These are phyloP conservation scores for Lentinula guzmanii DNA, from an alignment of 768 basidiomycete genomes.

Conservation along the genomic window DNA sequence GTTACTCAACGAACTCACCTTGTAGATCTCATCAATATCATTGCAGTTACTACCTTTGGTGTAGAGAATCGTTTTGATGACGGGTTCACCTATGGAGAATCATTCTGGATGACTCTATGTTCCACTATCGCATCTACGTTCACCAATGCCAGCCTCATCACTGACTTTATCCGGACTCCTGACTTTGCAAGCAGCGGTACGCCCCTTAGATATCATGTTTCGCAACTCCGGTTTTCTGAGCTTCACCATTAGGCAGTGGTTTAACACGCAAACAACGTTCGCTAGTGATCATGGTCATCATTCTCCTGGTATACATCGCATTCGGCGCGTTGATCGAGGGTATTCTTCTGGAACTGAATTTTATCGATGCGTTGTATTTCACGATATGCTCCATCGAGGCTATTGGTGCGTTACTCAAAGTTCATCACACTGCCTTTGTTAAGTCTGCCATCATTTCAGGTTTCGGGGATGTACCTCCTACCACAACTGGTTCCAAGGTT, in stretches of 20 bases:
- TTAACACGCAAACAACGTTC: conserved; percentile 75
- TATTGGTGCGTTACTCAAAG: conserved; percentile 28
- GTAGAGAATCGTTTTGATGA: conserved; percentile 52
- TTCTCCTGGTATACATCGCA: conserved; percentile 67
- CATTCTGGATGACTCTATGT: conserved; percentile 76
- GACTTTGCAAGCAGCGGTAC: conserved; percentile 62
- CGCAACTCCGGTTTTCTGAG: not conserved
- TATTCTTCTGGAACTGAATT: conserved; percentile 47
- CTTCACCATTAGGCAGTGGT: conserved; percentile 54
- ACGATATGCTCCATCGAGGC: conserved; percentile 70
- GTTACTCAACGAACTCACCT: not conserved
- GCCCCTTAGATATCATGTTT: conserved; percentile 11
- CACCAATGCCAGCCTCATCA: conserved; percentile 62
- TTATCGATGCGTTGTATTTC: conserved; percentile 76
- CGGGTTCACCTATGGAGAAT: conserved; percentile 63
- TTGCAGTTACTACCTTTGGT: conserved; percentile 56
- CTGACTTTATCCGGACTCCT: conserved; percentile 52
- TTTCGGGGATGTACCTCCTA: conserved; percentile 72
- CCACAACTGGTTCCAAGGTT: conserved; percentile 42
- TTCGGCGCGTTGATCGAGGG: conserved; percentile 61
- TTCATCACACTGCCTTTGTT: not conserved
- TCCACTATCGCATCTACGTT: conserved; percentile 62
- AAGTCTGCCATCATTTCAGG: conserved; percentile 7
- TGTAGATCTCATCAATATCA: conserved; percentile 65
- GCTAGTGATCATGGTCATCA: conserved; percentile 73